These are phyloP conservation scores for Lunularia cruciata DNA, from an alignment of 225 moss, liverwort and hornwort species.

Conservation along the genomic window DNA sequence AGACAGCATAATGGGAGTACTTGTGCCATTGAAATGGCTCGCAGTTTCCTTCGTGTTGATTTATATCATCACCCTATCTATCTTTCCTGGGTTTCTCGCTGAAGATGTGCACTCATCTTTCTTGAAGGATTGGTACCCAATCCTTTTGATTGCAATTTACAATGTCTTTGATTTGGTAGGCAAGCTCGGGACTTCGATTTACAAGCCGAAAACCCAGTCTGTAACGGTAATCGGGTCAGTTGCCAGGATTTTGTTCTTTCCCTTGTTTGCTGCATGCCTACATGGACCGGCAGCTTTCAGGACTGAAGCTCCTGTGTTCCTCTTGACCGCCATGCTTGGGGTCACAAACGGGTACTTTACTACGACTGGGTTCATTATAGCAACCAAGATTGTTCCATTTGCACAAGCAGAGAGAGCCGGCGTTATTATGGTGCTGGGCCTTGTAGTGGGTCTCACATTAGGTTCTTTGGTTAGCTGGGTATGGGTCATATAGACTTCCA, in stretches of 20 bases:
- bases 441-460: constrained; percentile 34
- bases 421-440: constrained; percentile 52
- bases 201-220: constrained; percentile 47
- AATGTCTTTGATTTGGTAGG: constrained; percentile 71
- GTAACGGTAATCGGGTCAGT: constrained; percentile 45
- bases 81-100: constrained; percentile 76
- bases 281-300: constrained; percentile 68
- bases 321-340: constrained; percentile 66
- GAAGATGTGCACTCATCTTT: constrained; percentile 75
- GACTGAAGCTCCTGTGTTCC: constrained; percentile 65
- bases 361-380: constrained; percentile 62
- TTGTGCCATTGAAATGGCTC: constrained; percentile 61
- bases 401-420: constrained; percentile 66
- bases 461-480: constrained; percentile 38
- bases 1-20: constrained; percentile 8
- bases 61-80: constrained; percentile 64
- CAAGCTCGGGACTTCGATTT: constrained; percentile 55
- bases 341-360: constrained; percentile 79
- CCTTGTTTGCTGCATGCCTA: constrained; percentile 55
- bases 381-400: constrained; percentile 68
- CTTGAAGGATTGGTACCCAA: constrained; percentile 79
- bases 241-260: constrained; percentile 67
- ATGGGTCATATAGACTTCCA: constrained; percentile 34
- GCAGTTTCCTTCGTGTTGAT: constrained; percentile 44
- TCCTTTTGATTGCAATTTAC: constrained; percentile 60